Conservation (phyloP, 2,329 filamentous ascomycete species). For the Hymenoscyphus repandus region DNA sequence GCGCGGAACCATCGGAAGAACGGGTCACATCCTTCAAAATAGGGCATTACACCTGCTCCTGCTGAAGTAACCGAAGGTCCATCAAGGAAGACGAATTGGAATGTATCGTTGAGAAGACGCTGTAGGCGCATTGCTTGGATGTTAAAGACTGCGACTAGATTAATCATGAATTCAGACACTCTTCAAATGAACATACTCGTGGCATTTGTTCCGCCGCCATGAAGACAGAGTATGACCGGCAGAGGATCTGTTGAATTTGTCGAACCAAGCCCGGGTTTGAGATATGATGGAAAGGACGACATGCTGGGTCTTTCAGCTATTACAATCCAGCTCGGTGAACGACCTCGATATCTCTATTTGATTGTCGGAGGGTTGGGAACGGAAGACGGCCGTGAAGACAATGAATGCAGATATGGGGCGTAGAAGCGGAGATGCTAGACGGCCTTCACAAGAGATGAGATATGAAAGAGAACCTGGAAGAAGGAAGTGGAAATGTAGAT, state of each 20-base stretch:
- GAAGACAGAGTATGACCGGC: not conserved
- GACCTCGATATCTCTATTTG: too few species aligned
- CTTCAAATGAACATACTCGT: not conserved
- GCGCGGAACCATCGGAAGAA: slow-evolving; percentile 13
- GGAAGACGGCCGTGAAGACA: not conserved
- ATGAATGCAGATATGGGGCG: not conserved
- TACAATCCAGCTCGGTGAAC: too few species aligned
- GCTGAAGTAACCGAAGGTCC: slow-evolving; percentile 10
- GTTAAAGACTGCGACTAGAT: slow-evolving; percentile 8
- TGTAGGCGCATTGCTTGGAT: slow-evolving; percentile 14
- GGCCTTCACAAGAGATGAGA: not conserved
- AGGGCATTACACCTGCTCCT: slow-evolving; percentile 15
- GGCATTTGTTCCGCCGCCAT: not conserved
- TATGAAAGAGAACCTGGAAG: not conserved
- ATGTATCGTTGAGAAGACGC: slow-evolving; percentile 6
- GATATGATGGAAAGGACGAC: not conserved
- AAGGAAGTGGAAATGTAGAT: not conserved
- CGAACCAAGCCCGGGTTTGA: not conserved
- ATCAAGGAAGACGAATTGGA: slow-evolving; percentile 16
- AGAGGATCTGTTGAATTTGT: not conserved
- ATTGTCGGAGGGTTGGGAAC: too few species aligned
- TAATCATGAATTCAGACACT: not conserved
- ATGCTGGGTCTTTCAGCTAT: not conserved
- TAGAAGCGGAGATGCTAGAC: not conserved
- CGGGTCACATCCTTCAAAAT: slow-evolving; percentile 16